Evolutionary conservation across 2,329 filamentous ascomycete genomes (phyloP), one percentile per base, ranked within the genome.

Genomic region (Arthrobotrys conoides): DNA sequence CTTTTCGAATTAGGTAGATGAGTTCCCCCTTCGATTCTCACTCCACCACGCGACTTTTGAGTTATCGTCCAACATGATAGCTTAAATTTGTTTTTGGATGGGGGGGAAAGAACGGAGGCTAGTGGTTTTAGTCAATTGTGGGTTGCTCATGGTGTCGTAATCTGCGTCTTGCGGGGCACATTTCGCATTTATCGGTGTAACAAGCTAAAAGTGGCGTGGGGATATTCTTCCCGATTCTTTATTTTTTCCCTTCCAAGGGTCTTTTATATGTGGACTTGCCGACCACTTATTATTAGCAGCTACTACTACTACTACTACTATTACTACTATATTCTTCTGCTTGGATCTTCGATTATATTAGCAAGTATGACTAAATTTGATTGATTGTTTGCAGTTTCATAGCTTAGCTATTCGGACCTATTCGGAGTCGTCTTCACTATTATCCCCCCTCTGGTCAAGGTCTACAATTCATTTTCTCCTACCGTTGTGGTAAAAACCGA

Each of bases 51-150:
- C 36, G 20, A 30, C 48, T 57, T 46, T 63, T 64, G 68, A 65
- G 75, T 65, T 72, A 57, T 49, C 48, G 53, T 78, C 38, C 48
- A 72, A 72, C 63, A 72, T 65, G 75, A 78, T 55, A 64, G 68
- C 75, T 78, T 68, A 64, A 78, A 67, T 64, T 63, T 24, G 48
- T 57, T 30, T 24, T 22, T 20, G 46, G 46, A 16, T n/a, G 46
- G 46, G 46, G 51, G 20, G 57, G 12, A 20, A 24, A 24, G 22
- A 51, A 51, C 48, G 27, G 38, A 46, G 18, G 57, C 57, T 61
- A 59, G 53, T 59, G 53, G 53, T 10, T 59, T 59, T 59, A 59
- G 53, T 59, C 30, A 12, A 33, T 30, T 33, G 24, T 55, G 53
- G 53, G 53, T 59, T 59, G 30, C 53, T 38, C 36, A 36, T 48